A percentile compares a stretch with the other conserved stretches of the same genome.
Conservation (phyloP, 352 stramenopile genomes). For the Plasmopara muralis region DNA sequence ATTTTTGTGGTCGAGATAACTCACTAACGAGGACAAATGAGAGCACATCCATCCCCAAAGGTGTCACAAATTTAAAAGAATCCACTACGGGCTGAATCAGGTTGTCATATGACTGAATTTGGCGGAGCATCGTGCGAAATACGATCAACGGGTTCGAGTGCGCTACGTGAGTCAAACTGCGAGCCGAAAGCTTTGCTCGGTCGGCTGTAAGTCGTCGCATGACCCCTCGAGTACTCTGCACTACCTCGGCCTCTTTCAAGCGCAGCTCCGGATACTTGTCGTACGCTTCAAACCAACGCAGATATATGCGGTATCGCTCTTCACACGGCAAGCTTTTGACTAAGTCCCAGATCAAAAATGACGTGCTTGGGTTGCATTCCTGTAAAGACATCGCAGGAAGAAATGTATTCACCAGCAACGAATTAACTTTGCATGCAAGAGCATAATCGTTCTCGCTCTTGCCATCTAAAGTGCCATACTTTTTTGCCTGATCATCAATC, state of each 20-base stretch:
- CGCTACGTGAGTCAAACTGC: constrained; percentile 79
- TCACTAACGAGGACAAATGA: constrained; percentile 90
- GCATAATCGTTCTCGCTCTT: constrained; percentile 13
- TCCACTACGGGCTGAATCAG: constrained; percentile 95
- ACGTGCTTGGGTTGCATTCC: constrained; percentile 62
- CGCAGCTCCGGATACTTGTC: constrained; percentile 47
- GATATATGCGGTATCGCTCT: constrained; percentile 75
- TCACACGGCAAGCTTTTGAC: constrained; percentile 72
- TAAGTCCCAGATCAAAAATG: constrained; percentile 80
- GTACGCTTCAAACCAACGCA: constrained; percentile 70
- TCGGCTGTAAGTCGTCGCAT: constrained; percentile 81
- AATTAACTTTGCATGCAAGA: constrained; percentile 34
- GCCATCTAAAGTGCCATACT: constrained; percentile 6
- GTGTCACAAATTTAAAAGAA: constrained; percentile 91
- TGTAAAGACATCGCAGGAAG: constrained; percentile 72
- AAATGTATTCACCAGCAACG: constrained; percentile 52
- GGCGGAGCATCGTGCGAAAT: constrained; percentile 90
- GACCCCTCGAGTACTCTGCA: constrained; percentile 63
- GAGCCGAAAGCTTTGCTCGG: constrained; percentile 67
- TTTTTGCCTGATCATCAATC: constrained; percentile 37
- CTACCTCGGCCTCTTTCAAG: constrained; percentile 58
- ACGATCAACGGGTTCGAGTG: constrained; percentile 93
- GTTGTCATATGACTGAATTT: constrained; percentile 97
- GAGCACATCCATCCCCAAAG: constrained; percentile 91
- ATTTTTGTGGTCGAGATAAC: constrained; percentile 77